Base-by-base conservation (phyloP, 1,284 basidiomycete species). In the Trichosporon coremiiforme region DNA sequence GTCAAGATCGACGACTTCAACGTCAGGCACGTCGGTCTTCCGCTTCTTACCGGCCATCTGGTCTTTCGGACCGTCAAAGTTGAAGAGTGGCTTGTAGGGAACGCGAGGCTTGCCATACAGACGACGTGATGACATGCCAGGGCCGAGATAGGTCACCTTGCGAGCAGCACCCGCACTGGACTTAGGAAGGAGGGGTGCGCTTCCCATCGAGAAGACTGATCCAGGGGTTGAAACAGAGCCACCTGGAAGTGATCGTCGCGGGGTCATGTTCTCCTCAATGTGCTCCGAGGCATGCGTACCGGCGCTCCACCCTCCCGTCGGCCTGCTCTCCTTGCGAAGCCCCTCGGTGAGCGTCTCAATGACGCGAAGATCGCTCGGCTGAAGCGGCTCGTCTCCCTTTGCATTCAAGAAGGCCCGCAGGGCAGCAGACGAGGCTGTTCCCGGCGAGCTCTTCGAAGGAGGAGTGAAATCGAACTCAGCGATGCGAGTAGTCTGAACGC, bases 101-200 rank as follows among this genome's bases (percentile, higher is more conserved):
- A 35, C 38, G 5, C 35, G 38, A 47, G 69, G 67, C 53, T 71
- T 68, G 47, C 68, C 70, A 45, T 74, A 72, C 73, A 76, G 73
- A 29, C 76, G 73, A 17, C 75, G 71, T 1, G 78, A 75, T 31
- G 78, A 79, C 74, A 81, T 80, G 47, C 80, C 80, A 0, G 80
- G 79, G 12, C 80, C 80, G 0, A 81, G 74, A 67, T 81, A 81
- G 8, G 69, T 72, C 25, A 73, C 63, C 35, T 71, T 66, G 64
- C 65, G 65, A 33, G 62, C 41, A 22, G 57, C 12, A 12, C 12
- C 57, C 33, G n/a, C 31, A 25, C 38, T 22, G 20, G 63, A 53
- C 0, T 36, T 66, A 3, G 62, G 29, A 29, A 20, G 57, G 3
- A 45, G 29, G 4, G 68, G 63, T 2, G 72, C 64, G 10, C 22